Evolutionary conservation across 768 basidiomycete genomes (phyloP), one percentile per base, ranked within the genome.

Genomic region (Gelatoporia subvermispora): DNA sequence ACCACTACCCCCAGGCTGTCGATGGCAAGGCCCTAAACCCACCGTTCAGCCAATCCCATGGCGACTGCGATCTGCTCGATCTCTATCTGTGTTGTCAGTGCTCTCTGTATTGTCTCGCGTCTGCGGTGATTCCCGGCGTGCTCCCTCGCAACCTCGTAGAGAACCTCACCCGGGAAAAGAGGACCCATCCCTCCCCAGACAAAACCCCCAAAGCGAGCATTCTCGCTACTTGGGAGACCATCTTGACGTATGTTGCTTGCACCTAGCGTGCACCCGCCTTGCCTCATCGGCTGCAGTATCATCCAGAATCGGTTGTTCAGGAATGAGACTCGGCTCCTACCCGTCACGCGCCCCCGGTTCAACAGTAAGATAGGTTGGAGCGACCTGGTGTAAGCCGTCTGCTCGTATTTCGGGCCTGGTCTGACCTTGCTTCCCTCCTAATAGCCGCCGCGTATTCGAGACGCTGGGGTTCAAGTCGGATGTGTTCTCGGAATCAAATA

Each of bases 71-170:
- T 49, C 63, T 86, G 23, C 68, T 92, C 36, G 88, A 92, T 63
- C 72, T 91, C 23, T 92, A 86, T 59, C 70, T 90, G 39, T 93
- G 90, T 63, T 92, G 90, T 59, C 89, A 90, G 60, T 93, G 90
- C 64, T 82, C 82, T 20, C 66, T 85, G 53, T 87, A 84, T 60
- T 81, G 84, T 55, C 72, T 88, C 35, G 82, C 78, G 1, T 88
- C 85, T 20, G 73, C 76, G 15, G 69, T 84, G 44, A 82, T 91
- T 41, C 79, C 88, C 34, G 89, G 86, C 4, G 81, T 92, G 37
- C 72, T 93, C 50, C 79, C 84, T 8, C 65, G 71, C 41, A 77
- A 77, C 53, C 68, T 75, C 48, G 66, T 87, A 55, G 81, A 88
- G 25, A 81, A 81, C 50, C 78, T 88, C 45, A 64, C 73, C 8